Evolutionary conservation across 2,329 filamentous ascomycete genomes (phyloP).

Genomic region (Pseudocercospora eumusae): DNA sequence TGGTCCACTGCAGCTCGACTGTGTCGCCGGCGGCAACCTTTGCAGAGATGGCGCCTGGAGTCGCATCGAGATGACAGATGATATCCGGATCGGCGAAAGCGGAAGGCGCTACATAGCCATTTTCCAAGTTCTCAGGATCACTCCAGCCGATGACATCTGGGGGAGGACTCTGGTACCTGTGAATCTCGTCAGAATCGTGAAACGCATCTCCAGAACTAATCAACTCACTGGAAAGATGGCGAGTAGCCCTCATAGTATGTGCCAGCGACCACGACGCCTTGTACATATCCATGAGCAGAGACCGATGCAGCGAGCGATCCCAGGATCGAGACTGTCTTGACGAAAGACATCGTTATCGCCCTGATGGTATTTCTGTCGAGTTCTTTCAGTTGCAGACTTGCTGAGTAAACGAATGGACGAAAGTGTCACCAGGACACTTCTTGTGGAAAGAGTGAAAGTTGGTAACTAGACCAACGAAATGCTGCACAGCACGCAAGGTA

Average conservation of each 20-base stretch:
- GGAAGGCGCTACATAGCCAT: slow-evolving; percentile 36
- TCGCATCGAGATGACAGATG: slow-evolving; percentile 55
- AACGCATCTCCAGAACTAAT: no score
- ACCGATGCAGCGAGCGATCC: slow-evolving; percentile 43
- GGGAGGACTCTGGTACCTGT: slow-evolving; percentile 37
- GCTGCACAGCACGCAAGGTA: slow-evolving; percentile 16
- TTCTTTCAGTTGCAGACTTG: slow-evolving; percentile 1
- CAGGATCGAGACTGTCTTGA: slow-evolving; percentile 34
- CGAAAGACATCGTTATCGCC: slow-evolving; percentile 32
- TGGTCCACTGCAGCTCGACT: slow-evolving; percentile 63
- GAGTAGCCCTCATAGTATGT: slow-evolving; percentile 49
- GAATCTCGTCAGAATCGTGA: background rate
- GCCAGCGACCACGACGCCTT: slow-evolving; percentile 51
- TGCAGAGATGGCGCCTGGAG: slow-evolving; percentile 54
- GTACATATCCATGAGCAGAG: slow-evolving; percentile 51
- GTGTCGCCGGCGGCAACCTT: slow-evolving; percentile 61
- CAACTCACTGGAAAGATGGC: slow-evolving; percentile 42
- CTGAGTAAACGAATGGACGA: slow-evolving; percentile 11
- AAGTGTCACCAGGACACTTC: slow-evolving; percentile 24
- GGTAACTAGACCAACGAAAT: slow-evolving; percentile 14
- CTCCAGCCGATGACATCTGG: slow-evolving; percentile 57
- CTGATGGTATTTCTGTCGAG: slow-evolving; percentile 2
- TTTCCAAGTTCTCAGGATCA: slow-evolving; percentile 48
- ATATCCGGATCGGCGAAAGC: slow-evolving; percentile 34
- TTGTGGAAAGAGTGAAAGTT: slow-evolving; percentile 12